These are phyloP conservation scores for Pythium pyrilobum DNA, from an alignment of 352 stramenopile species.

Conservation along the genomic window DNA sequence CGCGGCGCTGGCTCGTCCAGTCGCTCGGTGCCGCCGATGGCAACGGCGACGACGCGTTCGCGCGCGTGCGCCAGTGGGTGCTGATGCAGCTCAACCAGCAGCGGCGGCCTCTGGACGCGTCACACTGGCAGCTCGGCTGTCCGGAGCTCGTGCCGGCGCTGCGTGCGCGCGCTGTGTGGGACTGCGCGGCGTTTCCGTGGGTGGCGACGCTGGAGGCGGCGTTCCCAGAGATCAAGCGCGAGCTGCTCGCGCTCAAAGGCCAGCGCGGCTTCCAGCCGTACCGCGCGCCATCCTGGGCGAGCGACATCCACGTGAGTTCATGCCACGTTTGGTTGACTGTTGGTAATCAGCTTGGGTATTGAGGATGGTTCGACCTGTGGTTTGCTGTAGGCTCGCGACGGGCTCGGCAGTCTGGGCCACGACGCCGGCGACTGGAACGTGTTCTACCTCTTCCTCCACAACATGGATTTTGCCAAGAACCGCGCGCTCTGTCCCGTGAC, in stretches of 20 bases:
- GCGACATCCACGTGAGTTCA: conserved; percentile 32
- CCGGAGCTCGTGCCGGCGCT: conserved; percentile 56
- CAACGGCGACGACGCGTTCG: conserved; percentile 19
- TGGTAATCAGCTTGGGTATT: not conserved
- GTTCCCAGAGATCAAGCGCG: conserved; percentile 47
- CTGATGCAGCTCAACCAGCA: conserved; percentile 63
- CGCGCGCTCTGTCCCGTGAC: conserved; percentile 63
- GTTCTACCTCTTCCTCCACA: conserved; percentile 86
- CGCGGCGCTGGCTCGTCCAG: conserved; percentile 48
- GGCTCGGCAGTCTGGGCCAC: conserved; percentile 68
- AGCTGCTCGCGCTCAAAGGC: conserved; percentile 48
- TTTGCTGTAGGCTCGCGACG: conserved; percentile 46
- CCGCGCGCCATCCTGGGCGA: conserved; percentile 64
- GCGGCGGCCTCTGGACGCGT: conserved; percentile 14
- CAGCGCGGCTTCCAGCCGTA: conserved; percentile 71
- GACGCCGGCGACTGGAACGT: conserved; percentile 86
- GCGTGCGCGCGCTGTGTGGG: conserved; percentile 43
- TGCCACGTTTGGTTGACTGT: not conserved
- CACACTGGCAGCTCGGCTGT: conserved; percentile 59
- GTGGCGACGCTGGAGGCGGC: conserved; percentile 40
- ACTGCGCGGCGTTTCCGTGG: conserved; percentile 37
- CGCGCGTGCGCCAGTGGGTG: conserved; percentile 55
- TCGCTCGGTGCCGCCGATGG: conserved; percentile 25
- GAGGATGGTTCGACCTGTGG: not conserved
- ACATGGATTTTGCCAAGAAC: conserved; percentile 75